phyloP scores from a whole-genome alignment of 2,329 filamentous ascomycete genomes.

The Pestalotiopsis sp. region DNA sequence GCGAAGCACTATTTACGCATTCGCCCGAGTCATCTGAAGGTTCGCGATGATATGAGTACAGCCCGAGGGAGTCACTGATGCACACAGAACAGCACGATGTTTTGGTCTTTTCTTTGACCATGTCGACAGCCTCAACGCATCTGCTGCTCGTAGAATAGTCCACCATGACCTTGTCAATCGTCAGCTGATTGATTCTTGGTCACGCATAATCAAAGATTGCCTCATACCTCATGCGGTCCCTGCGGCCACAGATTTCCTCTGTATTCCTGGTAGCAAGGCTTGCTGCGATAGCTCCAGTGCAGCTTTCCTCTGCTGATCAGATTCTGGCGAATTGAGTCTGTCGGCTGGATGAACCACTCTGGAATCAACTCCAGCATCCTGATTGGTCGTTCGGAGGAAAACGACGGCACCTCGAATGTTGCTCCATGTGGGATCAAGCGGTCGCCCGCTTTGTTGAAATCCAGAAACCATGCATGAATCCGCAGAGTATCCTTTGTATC shows the following conservation, averaged over 20 bases:
- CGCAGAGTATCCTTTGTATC: not conserved
- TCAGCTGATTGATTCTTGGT: not conserved
- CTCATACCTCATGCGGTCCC: slow-evolving; percentile 9
- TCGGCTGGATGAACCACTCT: slow-evolving; percentile 10
- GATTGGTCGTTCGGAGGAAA: slow-evolving; percentile 15
- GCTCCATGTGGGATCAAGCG: slow-evolving; percentile 15
- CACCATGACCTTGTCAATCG: slow-evolving; percentile 15
- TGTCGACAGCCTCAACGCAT: not conserved
- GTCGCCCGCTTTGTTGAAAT: slow-evolving; percentile 17
- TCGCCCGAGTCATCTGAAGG: slow-evolving; percentile 12
- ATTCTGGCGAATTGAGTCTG: not conserved
- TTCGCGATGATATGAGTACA: slow-evolving; percentile 11
- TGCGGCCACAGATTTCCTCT: slow-evolving; percentile 13
- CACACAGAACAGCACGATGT: slow-evolving; percentile 13
- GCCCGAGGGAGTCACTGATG: slow-evolving; percentile 11
- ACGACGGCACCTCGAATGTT: slow-evolving; percentile 12
- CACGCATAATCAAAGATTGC: not conserved
- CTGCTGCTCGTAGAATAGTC: slow-evolving; percentile 19
- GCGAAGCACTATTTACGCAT: slow-evolving; percentile 5
- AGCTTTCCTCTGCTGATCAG: slow-evolving; percentile 9
- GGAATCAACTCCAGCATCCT: slow-evolving; percentile 15
- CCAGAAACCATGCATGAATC: slow-evolving; percentile 18
- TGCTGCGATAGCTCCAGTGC: slow-evolving; percentile 9
- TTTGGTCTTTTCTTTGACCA: not conserved
- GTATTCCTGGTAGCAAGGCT: slow-evolving; percentile 13